Conservation (phyloP, 495 filamentous ascomycete genomes). For the Friedmanniomyces simplex region DNA sequence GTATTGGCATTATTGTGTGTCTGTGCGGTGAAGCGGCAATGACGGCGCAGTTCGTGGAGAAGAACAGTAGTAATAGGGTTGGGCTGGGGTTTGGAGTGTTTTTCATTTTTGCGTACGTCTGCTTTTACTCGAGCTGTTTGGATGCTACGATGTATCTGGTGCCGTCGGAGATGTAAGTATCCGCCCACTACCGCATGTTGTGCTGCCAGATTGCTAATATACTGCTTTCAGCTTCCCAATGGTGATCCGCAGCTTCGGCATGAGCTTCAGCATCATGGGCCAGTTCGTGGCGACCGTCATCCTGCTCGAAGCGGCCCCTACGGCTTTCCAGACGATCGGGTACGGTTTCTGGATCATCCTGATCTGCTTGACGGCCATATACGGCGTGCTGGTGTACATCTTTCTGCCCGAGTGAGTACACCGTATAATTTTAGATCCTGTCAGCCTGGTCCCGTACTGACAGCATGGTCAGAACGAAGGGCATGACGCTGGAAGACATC, state of each 20-base stretch:
- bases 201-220: too few relatives aligned
- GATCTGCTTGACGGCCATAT: conserved; percentile 10
- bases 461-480: too few relatives aligned
- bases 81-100: conserved; percentile 16
- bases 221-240: conserved; percentile 24
- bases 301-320: conserved; percentile 18
- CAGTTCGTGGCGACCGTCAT: conserved; percentile 16
- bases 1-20: conserved; percentile 10
- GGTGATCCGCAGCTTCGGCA: conserved; percentile 19
- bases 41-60: conserved; percentile 20
- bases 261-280: conserved; percentile 17
- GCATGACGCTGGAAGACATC: conserved; percentile 14
- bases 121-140: conserved; percentile 18
- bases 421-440: too few relatives aligned
- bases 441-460: too few relatives aligned
- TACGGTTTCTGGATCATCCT: conserved; percentile 16
- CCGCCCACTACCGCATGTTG: too few relatives aligned
- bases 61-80: conserved; percentile 8
- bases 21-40: conserved; percentile 15
- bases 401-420: conserved; percentile 16
- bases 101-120: conserved; percentile 20
- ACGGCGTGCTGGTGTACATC: conserved; percentile 13
- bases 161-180: conserved; percentile 8
- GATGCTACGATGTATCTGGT: conserved; percentile 14
- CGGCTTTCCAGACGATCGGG: conserved; percentile 19